Evolutionary conservation across 768 basidiomycete species (phyloP).

Genomic region (Hypsizygus marmoreus): DNA sequence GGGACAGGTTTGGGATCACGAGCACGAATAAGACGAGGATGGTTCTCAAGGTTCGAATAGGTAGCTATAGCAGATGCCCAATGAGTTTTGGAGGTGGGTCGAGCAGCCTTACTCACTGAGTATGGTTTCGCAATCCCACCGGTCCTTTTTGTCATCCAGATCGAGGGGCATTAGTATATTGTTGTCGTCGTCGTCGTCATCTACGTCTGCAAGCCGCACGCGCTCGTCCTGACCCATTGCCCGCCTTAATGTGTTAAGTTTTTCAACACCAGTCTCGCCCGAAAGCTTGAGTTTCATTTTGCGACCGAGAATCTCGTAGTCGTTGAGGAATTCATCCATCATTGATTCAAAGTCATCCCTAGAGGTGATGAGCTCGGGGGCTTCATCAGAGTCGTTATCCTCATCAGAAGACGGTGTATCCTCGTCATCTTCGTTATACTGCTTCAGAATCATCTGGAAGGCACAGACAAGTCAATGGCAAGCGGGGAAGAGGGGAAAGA

Average conservation of each 20-base stretch:
- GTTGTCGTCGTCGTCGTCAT: slow-evolving; percentile 50
- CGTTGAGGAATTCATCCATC: slow-evolving; percentile 91
- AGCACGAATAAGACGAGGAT: slow-evolving; percentile 84
- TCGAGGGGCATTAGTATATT: slow-evolving; percentile 39
- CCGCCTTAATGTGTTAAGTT: slow-evolving; percentile 77
- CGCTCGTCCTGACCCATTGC: slow-evolving; percentile 74
- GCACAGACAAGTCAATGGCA: neutral
- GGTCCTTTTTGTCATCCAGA: slow-evolving; percentile 64
- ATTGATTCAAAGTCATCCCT: slow-evolving; percentile 89
- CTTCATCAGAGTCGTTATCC: slow-evolving; percentile 54
- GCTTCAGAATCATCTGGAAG: slow-evolving; percentile 68
- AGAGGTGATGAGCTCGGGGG: slow-evolving; percentile 75
- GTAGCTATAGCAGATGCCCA: slow-evolving; percentile 59
- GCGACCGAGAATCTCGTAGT: slow-evolving; percentile 88
- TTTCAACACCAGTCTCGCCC: slow-evolving; percentile 73
- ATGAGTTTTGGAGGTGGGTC: neutral
- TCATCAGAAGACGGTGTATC: slow-evolving; percentile 23
- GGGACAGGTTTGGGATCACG: slow-evolving; percentile 54
- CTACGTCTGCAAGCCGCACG: slow-evolving; percentile 44
- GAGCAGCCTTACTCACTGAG: slow-evolving; percentile 62
- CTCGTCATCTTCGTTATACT: slow-evolving; percentile 69
- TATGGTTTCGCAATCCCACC: slow-evolving; percentile 98
- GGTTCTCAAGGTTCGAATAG: slow-evolving; percentile 97
- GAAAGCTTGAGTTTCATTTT: slow-evolving; percentile 78
- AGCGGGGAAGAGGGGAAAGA: neutral